Conservation (phyloP, 441 rosid species). For the Codiaeum variegatum region DNA sequence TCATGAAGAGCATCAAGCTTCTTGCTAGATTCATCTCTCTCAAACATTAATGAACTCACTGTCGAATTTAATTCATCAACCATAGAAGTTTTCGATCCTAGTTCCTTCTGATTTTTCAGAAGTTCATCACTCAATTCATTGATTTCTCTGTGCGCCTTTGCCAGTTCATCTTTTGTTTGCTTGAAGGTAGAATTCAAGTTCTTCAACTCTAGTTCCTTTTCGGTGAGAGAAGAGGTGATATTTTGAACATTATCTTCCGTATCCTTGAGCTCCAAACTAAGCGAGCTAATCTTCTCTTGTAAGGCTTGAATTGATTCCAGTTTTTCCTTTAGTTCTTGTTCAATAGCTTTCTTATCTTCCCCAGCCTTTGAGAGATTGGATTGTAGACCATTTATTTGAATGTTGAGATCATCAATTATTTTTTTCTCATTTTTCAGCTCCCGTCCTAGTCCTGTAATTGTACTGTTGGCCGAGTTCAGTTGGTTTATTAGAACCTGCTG, state of each 20-base stretch:
- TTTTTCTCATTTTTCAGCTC: slow-evolving; percentile 70
- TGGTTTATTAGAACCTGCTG: slow-evolving; percentile 45
- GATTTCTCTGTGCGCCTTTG: slow-evolving; percentile 45
- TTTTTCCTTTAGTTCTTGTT: slow-evolving; percentile 54
- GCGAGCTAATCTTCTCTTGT: slow-evolving; percentile 51
- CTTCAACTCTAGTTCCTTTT: slow-evolving; percentile 55
- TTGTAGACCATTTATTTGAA: slow-evolving; percentile 51
- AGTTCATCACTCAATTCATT: slow-evolving; percentile 44
- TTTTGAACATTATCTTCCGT: slow-evolving; percentile 46
- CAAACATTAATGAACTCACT: slow-evolving; percentile 41
- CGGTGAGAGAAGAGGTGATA: slow-evolving; percentile 42
- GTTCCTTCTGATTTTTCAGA: slow-evolving; percentile 34
- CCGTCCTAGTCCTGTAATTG: slow-evolving; percentile 54
- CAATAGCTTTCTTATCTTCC: slow-evolving; percentile 57
- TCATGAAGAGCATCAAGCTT: slow-evolving; percentile 42
- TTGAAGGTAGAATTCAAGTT: slow-evolving; percentile 37
- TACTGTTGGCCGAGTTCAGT: slow-evolving; percentile 57
- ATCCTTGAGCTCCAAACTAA: slow-evolving; percentile 58
- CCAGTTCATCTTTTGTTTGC: slow-evolving; percentile 49
- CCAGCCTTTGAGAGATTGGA: slow-evolving; percentile 42
- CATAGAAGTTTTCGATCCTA: slow-evolving; percentile 44
- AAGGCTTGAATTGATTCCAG: slow-evolving; percentile 41
- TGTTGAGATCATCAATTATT: slow-evolving; percentile 44
- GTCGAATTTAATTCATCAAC: slow-evolving; percentile 52
- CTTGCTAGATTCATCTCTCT: slow-evolving; percentile 47